A percentile compares a stretch with the other conserved stretches of the same genome.
phyloP scores from a whole-genome alignment of 176 grass and related monocot genomes.

The Echinochloa phyllopogon region DNA sequence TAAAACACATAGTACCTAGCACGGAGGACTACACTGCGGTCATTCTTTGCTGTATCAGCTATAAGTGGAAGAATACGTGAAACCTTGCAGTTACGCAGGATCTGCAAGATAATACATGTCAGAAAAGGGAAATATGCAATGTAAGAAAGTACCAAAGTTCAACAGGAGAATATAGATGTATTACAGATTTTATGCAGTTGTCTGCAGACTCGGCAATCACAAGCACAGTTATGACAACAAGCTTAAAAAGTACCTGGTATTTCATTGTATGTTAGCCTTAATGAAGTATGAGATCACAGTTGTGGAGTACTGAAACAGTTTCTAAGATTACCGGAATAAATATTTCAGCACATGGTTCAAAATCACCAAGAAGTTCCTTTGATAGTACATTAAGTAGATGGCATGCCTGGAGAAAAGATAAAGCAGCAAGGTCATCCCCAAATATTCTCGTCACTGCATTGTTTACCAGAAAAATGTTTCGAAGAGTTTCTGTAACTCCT shows the following conservation, averaged over 20 bases:
- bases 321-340: conserved; percentile 89
- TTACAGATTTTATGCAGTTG: conserved; percentile 92
- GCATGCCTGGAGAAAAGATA: conserved; percentile 59
- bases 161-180: conserved; percentile 41
- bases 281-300: conserved; percentile 24
- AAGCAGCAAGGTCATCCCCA: conserved; percentile 10
- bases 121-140: conserved; percentile 33
- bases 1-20: conserved; percentile 65
- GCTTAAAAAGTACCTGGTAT: conserved; percentile 83
- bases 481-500: conserved; percentile 18
- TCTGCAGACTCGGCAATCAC: conserved; percentile 94
- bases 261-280: conserved; percentile 35
- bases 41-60: conserved; percentile 74
- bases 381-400: conserved; percentile 87
- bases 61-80: conserved; percentile 67
- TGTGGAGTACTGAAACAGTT: conserved; percentile 23
- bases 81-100: conserved; percentile 87
- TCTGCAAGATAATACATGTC: conserved; percentile 56
- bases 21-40: conserved; percentile 68
- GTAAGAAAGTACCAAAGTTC: conserved; percentile 21
- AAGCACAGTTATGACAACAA: conserved; percentile 95
- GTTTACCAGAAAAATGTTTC: conserved; percentile 22
- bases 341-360: conserved; percentile 84
- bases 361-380: conserved; percentile 84
- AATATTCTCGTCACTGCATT: conserved; percentile 20